phyloP scores from a whole-genome alignment of 331 rosid genomes.

The Dryas integrifolia region DNA sequence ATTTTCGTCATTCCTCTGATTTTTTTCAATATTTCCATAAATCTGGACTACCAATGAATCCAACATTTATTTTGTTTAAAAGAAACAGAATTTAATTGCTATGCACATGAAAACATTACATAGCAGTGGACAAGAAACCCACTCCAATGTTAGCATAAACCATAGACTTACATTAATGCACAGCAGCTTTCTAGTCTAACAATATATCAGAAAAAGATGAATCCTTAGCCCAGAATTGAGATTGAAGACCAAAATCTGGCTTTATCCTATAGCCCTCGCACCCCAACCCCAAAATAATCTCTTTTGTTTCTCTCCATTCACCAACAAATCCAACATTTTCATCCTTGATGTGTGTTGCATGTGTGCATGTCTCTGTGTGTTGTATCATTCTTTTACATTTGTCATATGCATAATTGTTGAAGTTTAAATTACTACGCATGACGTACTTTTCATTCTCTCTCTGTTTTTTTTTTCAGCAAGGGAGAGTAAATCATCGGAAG shows the following conservation, averaged over 20 bases:
- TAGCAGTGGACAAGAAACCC: too few relatives aligned
- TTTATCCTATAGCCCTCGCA: too few relatives aligned
- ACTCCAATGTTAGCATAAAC: too few relatives aligned
- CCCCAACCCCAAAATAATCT: too few relatives aligned
- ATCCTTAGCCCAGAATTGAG: too few relatives aligned
- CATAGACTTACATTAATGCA: too few relatives aligned
- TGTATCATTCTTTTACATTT: not conserved
- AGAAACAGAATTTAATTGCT: too few relatives aligned
- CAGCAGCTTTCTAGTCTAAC: too few relatives aligned
- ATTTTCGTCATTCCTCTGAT: not conserved
- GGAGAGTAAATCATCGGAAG: conserved; percentile 74
- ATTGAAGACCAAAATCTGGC: too few relatives aligned
- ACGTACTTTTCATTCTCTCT: not conserved
- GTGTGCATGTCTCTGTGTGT: not conserved
- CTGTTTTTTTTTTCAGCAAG: conserved; percentile 49
- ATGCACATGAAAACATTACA: too few relatives aligned
- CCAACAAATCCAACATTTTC: not conserved
- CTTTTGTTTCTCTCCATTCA: too few relatives aligned
- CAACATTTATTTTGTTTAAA: not conserved
- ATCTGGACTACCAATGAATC: not conserved
- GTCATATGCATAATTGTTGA: not conserved
- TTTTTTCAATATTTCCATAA: not conserved
- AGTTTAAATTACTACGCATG: not conserved
- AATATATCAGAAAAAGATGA: too few relatives aligned
- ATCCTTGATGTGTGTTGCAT: not conserved